These are phyloP conservation scores for Podaxis sp. DNA, from an alignment of 768 basidiomycete genomes.

Conservation along the genomic window DNA sequence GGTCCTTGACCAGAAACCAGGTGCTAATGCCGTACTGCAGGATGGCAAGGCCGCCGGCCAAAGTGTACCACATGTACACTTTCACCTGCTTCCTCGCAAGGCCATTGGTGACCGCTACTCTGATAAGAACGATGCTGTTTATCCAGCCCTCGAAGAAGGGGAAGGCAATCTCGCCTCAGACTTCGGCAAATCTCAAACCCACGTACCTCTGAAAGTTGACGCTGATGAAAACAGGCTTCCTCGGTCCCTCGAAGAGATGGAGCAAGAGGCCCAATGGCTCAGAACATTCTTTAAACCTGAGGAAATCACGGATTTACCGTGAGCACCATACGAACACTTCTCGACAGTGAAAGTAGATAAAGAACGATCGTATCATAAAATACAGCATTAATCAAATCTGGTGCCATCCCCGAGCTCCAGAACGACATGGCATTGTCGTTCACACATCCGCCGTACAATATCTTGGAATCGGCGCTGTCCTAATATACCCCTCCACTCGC, in stretches of 20 bases:
- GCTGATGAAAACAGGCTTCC: conserved; percentile 67
- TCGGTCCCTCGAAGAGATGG: conserved; percentile 73
- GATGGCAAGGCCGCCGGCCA: conserved; percentile 85
- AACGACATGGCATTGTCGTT: not conserved
- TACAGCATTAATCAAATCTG: not conserved
- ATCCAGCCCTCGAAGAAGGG: conserved; percentile 71
- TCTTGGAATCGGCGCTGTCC: conserved; percentile 31
- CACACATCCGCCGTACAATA: conserved; percentile 3
- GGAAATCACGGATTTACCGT: not conserved
- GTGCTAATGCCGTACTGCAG: conserved; percentile 32
- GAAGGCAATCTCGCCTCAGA: conserved; percentile 51
- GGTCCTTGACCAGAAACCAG: not conserved
- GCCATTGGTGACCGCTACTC: conserved; percentile 65
- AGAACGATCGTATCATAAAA: not conserved
- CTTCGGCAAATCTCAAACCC: conserved; percentile 28
- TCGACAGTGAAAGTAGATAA: not conserved
- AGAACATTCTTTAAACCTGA: conserved; percentile 47
- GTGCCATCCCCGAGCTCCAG: conserved; percentile 7
- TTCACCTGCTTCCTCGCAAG: conserved; percentile 88
- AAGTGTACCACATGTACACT: conserved; percentile 90
- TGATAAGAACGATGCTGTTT: conserved; percentile 65
- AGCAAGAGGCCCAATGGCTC: conserved; percentile 73
- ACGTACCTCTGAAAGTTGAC: conserved; percentile 53
- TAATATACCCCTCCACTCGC: conserved; percentile 47
- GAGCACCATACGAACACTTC: not conserved